phyloP scores from a whole-genome alignment of 2,329 filamentous ascomycete species.

The Stylonectria norvegica region DNA sequence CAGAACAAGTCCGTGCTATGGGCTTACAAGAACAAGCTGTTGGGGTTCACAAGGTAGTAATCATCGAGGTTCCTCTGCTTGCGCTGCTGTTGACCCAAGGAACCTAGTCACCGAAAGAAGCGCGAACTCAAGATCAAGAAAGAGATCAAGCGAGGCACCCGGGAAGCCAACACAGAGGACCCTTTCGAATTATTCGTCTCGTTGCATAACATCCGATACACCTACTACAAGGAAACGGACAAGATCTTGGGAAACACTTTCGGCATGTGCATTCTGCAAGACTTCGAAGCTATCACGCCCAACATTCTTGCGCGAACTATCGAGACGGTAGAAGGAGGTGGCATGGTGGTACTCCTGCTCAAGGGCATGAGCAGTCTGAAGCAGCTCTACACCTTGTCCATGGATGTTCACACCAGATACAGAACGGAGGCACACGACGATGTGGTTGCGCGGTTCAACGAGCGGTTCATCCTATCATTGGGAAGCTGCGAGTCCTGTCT shows the following conservation, averaged over 20 bases:
- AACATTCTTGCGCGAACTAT: conserved; percentile 92
- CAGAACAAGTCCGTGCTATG: conserved; percentile 89
- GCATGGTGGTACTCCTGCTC: conserved; percentile 81
- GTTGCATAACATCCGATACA: conserved; percentile 95
- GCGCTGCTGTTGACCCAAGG: conserved; percentile 15
- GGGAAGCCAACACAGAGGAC: conserved; percentile 89
- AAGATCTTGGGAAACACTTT: conserved; percentile 98
- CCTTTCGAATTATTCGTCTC: conserved; percentile 97
- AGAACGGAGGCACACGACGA: conserved; percentile 94
- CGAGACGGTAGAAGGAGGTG: conserved; percentile 96
- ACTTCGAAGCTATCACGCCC: conserved; percentile 97
- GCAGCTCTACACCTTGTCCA: conserved; percentile 92
- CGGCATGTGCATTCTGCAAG: conserved; percentile 96
- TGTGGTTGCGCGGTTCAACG: conserved; percentile 94
- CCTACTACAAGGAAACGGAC: conserved; percentile 99
- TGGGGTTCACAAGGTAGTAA: conserved; percentile 76
- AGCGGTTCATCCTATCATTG: conserved; percentile 91
- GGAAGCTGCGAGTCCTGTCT: conserved; percentile 94
- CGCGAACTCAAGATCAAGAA: conserved; percentile 97
- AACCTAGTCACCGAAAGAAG: conserved; percentile 85
- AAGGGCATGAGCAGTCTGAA: conserved; percentile 98
- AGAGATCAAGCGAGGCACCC: conserved; percentile 90
- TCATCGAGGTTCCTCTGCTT: conserved; percentile 2
- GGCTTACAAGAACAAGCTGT: conserved; percentile 97
- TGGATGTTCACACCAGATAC: conserved; percentile 97